These are phyloP conservation scores for Ogataea populi-albae DNA, from an alignment of 805 yeast species.

Conservation along the genomic window DNA sequence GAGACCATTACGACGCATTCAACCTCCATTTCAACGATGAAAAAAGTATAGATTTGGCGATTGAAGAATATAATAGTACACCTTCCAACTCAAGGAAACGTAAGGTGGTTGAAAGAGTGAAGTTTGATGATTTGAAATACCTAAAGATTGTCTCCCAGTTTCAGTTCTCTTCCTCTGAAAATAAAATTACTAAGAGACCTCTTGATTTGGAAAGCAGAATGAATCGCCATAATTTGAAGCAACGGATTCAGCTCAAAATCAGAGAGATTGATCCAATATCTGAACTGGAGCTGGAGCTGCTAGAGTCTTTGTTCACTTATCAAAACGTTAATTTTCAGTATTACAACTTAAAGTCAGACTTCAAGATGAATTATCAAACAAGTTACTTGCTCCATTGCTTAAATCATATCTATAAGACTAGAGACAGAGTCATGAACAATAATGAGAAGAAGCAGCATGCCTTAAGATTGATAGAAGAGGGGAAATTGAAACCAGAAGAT, in stretches of 20 bases:
- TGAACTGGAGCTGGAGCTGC: constrained; percentile 47
- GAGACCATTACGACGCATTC: constrained; percentile 58
- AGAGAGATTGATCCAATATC: constrained; percentile 33
- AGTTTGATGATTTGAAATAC: constrained; percentile 27
- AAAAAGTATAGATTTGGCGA: constrained; percentile 35
- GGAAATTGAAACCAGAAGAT: constrained; percentile 23
- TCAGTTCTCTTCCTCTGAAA: constrained; percentile 7
- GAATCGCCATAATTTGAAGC: constrained; percentile 43
- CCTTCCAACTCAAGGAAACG: constrained; percentile 17
- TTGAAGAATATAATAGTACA: constrained; percentile 21
- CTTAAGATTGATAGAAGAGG: constrained; percentile 37
- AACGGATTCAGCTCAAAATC: constrained; percentile 39
- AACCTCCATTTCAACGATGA: constrained; percentile 67
- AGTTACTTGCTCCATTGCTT: constrained; percentile 68
- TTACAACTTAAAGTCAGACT: constrained; percentile 43
- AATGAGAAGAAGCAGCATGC: constrained; percentile 52
- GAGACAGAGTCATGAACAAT: constrained; percentile 80
- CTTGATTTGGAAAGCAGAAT: constrained; percentile 11
- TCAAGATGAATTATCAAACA: constrained; percentile 45
- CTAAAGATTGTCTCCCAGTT: constrained; percentile 33
- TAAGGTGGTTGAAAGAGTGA: constrained; percentile 11
- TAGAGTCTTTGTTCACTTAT: constrained; percentile 69
- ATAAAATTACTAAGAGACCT: constrained; percentile 8
- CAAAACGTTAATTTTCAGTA: constrained; percentile 62
- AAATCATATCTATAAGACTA: constrained; percentile 82